phyloP scores from a whole-genome alignment of 768 basidiomycete species.

The Trametes coccinea region DNA sequence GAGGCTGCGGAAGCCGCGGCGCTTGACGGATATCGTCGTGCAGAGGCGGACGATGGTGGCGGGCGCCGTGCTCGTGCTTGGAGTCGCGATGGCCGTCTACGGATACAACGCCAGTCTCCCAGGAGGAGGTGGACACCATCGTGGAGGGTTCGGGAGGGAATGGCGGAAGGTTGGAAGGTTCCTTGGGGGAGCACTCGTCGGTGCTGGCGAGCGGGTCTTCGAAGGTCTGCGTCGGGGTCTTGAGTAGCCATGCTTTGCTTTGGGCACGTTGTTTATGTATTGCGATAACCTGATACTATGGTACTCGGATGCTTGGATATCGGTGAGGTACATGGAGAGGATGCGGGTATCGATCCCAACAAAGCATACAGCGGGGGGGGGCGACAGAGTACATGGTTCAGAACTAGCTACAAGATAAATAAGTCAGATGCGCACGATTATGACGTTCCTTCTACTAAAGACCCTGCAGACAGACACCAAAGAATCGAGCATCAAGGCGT shows the following conservation, averaged over 20 bases:
- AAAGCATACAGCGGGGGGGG: not conserved
- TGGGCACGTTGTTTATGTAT: not conserved
- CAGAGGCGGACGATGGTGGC: slow-evolving; percentile 46
- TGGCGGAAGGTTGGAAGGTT: slow-evolving; percentile 24
- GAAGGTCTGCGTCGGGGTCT: slow-evolving; percentile 21
- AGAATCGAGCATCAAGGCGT: slow-evolving; percentile 10
- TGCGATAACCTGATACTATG: not conserved
- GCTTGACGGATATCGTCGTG: slow-evolving; percentile 31
- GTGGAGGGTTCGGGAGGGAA: slow-evolving; percentile 24
- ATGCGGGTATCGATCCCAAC: slow-evolving; percentile 16
- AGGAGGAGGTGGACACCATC: slow-evolving; percentile 15
- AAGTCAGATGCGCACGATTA: not conserved
- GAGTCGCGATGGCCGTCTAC: slow-evolving; percentile 62
- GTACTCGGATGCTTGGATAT: slow-evolving; percentile 2
- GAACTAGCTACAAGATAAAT: slow-evolving; percentile 14
- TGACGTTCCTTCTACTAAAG: not conserved
- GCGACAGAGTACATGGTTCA: not conserved
- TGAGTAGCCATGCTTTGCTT: not conserved
- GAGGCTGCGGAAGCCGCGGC: slow-evolving; percentile 31
- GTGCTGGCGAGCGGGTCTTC: slow-evolving; percentile 27
- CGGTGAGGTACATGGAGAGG: slow-evolving; percentile 5
- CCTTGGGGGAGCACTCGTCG: slow-evolving; percentile 27
- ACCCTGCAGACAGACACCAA: not conserved
- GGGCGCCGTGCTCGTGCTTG: slow-evolving; percentile 68
- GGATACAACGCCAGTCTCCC: slow-evolving; percentile 20